A percentile compares a stretch with the other conserved stretches of the same genome.
Evolutionary conservation across 495 filamentous ascomycete species (phyloP).

Genomic region (Annulohypoxylon nitens): DNA sequence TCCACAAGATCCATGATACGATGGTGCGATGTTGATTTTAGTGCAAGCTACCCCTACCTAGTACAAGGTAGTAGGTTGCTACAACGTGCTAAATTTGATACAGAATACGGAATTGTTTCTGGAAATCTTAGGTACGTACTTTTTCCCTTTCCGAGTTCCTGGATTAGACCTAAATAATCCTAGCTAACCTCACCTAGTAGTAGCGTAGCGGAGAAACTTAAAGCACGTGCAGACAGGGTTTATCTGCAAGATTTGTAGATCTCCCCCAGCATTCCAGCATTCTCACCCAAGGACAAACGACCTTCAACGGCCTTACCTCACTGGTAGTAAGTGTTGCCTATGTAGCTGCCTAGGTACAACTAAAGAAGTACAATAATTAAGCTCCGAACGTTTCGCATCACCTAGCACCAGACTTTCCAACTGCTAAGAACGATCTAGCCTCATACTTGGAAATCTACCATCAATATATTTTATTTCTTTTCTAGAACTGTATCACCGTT

Average conservation of each 20-base stretch:
- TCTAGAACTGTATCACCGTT: too few species aligned
- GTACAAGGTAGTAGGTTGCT: not conserved
- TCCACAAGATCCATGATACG: not conserved
- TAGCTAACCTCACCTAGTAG: not conserved
- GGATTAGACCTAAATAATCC: not conserved
- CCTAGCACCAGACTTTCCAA: too few species aligned
- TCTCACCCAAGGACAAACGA: constrained; percentile 12
- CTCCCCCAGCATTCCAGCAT: constrained; percentile 16
- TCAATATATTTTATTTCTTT: too few species aligned
- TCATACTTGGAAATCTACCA: not conserved
- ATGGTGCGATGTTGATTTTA: constrained; percentile 2
- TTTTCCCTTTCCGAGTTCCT: constrained; percentile 19
- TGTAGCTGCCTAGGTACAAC: not conserved
- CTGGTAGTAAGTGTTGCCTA: too few species aligned
- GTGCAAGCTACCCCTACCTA: too few species aligned
- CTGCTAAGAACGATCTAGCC: not conserved
- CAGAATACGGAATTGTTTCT: not conserved
- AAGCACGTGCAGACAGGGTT: constrained; percentile 40
- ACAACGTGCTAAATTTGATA: not conserved
- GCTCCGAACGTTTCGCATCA: too few species aligned
- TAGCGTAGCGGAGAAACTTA: constrained; percentile 10
- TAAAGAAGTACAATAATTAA: not conserved
- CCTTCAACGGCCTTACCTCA: not conserved
- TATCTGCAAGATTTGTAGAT: constrained; percentile 42
- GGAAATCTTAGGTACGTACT: constrained; percentile 2